A percentile compares a stretch with the other conserved stretches of the same genome.
Conservation (phyloP, 2,329 filamentous ascomycete species). For the Aspergillus japonicus region DNA sequence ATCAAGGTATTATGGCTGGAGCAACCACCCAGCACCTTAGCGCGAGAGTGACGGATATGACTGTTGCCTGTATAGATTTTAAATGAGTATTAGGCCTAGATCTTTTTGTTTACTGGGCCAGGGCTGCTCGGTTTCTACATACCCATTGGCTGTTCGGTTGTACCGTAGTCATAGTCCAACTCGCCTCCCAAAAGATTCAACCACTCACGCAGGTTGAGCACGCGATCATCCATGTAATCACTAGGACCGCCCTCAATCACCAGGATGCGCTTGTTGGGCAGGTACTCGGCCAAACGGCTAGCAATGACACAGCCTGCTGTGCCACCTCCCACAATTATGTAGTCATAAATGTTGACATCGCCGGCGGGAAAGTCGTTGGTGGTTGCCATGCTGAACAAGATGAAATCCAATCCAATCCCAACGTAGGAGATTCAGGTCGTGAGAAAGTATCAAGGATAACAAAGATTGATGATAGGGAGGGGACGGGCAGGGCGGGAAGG, state of each 20-base stretch:
- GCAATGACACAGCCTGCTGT: constrained; percentile 85
- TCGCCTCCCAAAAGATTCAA: constrained; percentile 79
- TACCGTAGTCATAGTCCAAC: constrained; percentile 88
- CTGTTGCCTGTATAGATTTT: constrained; percentile 65
- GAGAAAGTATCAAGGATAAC: constrained; percentile 10
- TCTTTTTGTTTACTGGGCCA: not conserved
- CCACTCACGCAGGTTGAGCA: constrained; percentile 85
- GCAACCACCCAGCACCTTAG: constrained; percentile 89
- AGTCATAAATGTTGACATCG: constrained; percentile 72
- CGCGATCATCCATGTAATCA: constrained; percentile 83
- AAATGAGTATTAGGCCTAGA: not conserved
- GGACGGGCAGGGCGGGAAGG: constrained; percentile 1
- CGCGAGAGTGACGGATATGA: constrained; percentile 85
- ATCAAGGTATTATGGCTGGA: constrained; percentile 93
- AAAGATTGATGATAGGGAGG: constrained; percentile 9
- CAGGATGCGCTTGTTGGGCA: constrained; percentile 77
- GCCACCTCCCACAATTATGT: constrained; percentile 80
- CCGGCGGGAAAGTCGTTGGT: constrained; percentile 65
- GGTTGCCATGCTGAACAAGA: constrained; percentile 54
- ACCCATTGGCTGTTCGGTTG: constrained; percentile 81
- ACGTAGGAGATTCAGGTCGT: constrained; percentile 6
- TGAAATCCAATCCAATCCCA: not conserved
- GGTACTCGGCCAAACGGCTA: constrained; percentile 74
- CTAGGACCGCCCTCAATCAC: constrained; percentile 86
- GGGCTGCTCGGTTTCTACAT: constrained; percentile 25